Percentiles rank a stretch among this genome's conserved stretches.
Evolutionary conservation across 208 protist genomes (phyloP).

Genomic region (Acanthamoeba castellanii): DNA sequence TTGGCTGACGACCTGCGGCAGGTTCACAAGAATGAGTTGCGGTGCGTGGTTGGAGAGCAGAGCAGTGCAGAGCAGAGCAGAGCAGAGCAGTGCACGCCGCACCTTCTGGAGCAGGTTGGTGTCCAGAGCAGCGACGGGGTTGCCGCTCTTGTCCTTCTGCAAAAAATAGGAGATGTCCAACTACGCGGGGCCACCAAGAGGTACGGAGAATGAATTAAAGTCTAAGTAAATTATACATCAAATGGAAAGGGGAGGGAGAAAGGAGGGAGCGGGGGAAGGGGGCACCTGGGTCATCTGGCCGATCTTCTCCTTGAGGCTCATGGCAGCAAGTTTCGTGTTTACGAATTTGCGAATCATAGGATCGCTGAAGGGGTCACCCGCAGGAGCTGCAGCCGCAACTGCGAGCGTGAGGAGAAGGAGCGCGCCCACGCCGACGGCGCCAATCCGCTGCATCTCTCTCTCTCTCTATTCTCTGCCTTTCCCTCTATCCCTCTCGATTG

Average conservation of each 20-base stretch:
- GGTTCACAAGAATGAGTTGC: neutral
- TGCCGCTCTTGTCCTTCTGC: conserved; percentile 39
- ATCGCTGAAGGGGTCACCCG: neutral
- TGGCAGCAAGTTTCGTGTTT: neutral
- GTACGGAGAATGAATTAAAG: neutral
- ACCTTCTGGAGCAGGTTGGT: conserved; percentile 1
- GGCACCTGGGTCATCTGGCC: conserved; percentile 64
- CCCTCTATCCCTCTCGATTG: too few species aligned
- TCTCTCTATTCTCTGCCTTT: too few species aligned
- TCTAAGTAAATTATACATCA: neutral
- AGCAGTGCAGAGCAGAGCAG: neutral
- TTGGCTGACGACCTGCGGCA: neutral
- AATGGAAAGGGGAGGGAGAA: neutral
- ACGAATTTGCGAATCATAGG: neutral
- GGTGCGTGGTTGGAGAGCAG: neutral
- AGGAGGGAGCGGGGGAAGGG: neutral
- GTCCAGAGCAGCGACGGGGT: conserved; percentile 24
- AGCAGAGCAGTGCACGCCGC: neutral
- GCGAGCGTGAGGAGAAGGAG: too few species aligned
- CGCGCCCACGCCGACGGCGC: too few species aligned
- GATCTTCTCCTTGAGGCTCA: conserved; percentile 59
- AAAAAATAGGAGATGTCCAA: conserved; percentile 39
- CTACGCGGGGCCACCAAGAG: neutral
- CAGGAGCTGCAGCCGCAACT: too few species aligned
- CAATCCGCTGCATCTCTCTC: too few species aligned